A percentile compares a stretch with the other conserved stretches of the same genome.
These are phyloP conservation scores for Lunasporangiospora selenospora DNA, from an alignment of 192 early-diverging fungal species.

Conservation along the genomic window DNA sequence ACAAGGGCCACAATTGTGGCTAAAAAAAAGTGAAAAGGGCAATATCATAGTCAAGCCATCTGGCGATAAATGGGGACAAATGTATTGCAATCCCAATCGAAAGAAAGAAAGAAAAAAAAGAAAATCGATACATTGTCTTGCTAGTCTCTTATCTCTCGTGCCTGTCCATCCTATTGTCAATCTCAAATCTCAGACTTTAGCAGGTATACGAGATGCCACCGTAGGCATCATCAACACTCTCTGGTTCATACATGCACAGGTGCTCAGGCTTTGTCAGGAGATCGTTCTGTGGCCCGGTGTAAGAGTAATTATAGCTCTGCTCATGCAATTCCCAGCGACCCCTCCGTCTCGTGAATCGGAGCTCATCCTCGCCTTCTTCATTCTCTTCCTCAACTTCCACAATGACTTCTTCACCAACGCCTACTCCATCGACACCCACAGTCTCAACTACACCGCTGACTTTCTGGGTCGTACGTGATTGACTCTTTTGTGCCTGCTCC, in stretches of 20 bases:
- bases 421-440: too few species aligned
- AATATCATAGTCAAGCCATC: too few species aligned
- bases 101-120: neutral
- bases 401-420: neutral
- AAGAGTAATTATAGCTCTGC: slow-evolving; percentile 84
- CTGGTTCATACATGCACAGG: slow-evolving; percentile 63
- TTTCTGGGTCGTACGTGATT: too few species aligned
- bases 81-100: too few species aligned
- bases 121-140: neutral
- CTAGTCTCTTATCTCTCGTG: too few species aligned
- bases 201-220: slow-evolving; percentile 25
- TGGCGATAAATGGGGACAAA: too few species aligned
- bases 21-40: too few species aligned
- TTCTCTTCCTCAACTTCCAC: slow-evolving; percentile 3
- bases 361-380: slow-evolving; percentile 44
- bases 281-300: slow-evolving; percentile 48
- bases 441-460: too few species aligned
- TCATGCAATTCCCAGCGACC: slow-evolving; percentile 92
- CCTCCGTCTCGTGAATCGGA: slow-evolving; percentile 58
- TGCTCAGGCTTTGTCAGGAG: slow-evolving; percentile 61
- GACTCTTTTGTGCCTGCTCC: slow-evolving; percentile 32
- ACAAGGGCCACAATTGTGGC: too few species aligned
- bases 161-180: too few species aligned
- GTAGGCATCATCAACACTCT: slow-evolving; percentile 46
- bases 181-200: too few species aligned